Percentiles rank a stretch among this genome's conserved stretches.
phyloP scores from a whole-genome alignment of 2,329 filamentous ascomycete species.

The Hypoxylon sp. region DNA sequence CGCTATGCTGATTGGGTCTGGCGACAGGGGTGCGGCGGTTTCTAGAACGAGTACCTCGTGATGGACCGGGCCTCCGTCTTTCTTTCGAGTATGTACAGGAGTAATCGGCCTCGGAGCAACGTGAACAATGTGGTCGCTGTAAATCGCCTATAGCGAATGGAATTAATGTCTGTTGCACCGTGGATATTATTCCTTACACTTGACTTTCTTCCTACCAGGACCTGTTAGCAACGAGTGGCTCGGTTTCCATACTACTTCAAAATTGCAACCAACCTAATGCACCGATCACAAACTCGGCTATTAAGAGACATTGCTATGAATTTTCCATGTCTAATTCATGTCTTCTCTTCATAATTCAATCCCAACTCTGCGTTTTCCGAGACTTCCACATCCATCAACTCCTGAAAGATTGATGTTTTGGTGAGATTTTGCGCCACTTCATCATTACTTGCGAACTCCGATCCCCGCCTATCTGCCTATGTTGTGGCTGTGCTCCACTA shows the following conservation, averaged over 20 bases:
- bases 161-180: slow-evolving; percentile 7
- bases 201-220: slow-evolving; percentile 40
- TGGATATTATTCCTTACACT: slow-evolving; percentile 40
- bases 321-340: too few relatives aligned
- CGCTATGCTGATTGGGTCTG: not conserved
- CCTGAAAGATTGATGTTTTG: too few relatives aligned
- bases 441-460: too few relatives aligned
- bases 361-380: too few relatives aligned
- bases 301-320: slow-evolving; percentile 23
- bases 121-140: slow-evolving; percentile 46
- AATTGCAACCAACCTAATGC: slow-evolving; percentile 38
- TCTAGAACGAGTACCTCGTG: slow-evolving; percentile 40
- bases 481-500: too few relatives aligned
- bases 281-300: slow-evolving; percentile 42
- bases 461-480: too few relatives aligned
- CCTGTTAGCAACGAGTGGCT: slow-evolving; percentile 8
- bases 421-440: too few relatives aligned
- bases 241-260: not conserved
- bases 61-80: slow-evolving; percentile 46
- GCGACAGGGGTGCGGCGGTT: not conserved
- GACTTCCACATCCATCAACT: too few relatives aligned
- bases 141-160: slow-evolving; percentile 45
- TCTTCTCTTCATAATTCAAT: too few relatives aligned
- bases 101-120: slow-evolving; percentile 44
- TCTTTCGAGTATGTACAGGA: slow-evolving; percentile 45